These are phyloP conservation scores for Umbilicus rupestris DNA, from an alignment of 164 flowering plant genomes.

Conservation along the genomic window DNA sequence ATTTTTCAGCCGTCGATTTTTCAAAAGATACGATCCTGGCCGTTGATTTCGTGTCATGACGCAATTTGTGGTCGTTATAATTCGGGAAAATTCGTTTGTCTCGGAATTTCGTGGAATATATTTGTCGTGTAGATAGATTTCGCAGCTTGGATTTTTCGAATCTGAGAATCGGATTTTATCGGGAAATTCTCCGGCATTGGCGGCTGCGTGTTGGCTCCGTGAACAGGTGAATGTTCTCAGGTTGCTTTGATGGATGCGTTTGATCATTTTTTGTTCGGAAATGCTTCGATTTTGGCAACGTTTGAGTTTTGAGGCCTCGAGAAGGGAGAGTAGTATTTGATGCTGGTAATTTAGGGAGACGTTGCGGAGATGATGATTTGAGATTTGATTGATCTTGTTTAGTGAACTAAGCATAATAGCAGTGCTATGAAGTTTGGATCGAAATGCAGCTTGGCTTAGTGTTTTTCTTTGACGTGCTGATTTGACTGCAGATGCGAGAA, in stretches of 20 bases:
- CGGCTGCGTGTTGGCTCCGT: neutral
- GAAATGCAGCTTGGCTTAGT: too few relatives aligned
- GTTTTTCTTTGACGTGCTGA: too few relatives aligned
- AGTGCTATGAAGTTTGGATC: too few relatives aligned
- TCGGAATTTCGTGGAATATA: slow-evolving; percentile 4
- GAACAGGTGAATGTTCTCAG: neutral
- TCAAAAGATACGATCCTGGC: neutral
- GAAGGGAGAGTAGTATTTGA: neutral
- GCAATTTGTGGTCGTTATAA: slow-evolving; percentile 28
- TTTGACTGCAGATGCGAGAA: too few relatives aligned
- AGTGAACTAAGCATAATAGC: neutral
- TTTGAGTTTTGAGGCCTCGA: neutral
- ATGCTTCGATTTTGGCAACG: neutral
- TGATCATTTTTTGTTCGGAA: neutral
- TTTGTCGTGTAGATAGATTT: neutral
- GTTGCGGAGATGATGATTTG: neutral
- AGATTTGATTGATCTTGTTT: neutral
- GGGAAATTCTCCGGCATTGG: neutral
- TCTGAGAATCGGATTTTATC: neutral
- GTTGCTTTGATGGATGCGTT: neutral
- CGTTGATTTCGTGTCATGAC: slow-evolving; percentile 2
- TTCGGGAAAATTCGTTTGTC: slow-evolving; percentile 4
- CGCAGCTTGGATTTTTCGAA: slow-evolving; percentile 5
- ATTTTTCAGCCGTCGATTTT: slow-evolving; percentile 14
- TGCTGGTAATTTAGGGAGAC: neutral